Base-by-base conservation (phyloP, 257 asterid species). In the Solanum pinnatisectum region DNA sequence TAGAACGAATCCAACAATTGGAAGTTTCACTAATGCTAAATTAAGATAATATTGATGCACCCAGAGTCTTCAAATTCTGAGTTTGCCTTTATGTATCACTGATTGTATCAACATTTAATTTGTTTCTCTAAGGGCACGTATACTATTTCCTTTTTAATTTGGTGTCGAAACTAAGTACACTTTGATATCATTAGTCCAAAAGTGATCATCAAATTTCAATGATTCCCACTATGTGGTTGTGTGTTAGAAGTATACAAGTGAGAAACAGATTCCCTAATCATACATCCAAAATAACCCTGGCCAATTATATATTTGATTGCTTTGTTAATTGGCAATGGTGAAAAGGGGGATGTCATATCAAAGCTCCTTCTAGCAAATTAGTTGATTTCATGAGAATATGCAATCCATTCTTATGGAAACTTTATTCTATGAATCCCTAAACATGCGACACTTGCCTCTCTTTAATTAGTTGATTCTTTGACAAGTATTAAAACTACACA, bases 201-300 rank as follows among this genome's bases (percentile, higher is more conserved):
- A 85, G 83, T 42, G 73, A 36, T 76, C 18, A 84, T 52, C 52
- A 86, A 32, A 90, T 90, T 86, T 90, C 92, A 88, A 90, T 74
- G 92, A 90, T 90, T 86, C 92, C 92, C 90, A 90, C 84, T 82
- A 82, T 73, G 77, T 74, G 73, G 46, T 70, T 70, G 68, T 44
- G 84, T 87, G 59, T 83, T 84, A 36, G 63, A 76, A 84, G 77
- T 81, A 84, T 60, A 13, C 15, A 49, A 33, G 1, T 25, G 84
- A 79, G 39, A 42, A 79, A 44, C 2, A 81, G 22, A 81, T 81
- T 46, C 68, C 85, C 30, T 81, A 46, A 81, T 46, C 85, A 81
- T 81, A 30, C 85, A 16, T 46, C 30, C 6, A 16, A 46, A 30
- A 81, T 13, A 81, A 30, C 68, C 18, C 68, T 37, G 27, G 39